A percentile compares a stretch with the other conserved stretches of the same genome.
Conservation (phyloP, 345 rosid species). For the Eucalyptus polyanthemos region DNA sequence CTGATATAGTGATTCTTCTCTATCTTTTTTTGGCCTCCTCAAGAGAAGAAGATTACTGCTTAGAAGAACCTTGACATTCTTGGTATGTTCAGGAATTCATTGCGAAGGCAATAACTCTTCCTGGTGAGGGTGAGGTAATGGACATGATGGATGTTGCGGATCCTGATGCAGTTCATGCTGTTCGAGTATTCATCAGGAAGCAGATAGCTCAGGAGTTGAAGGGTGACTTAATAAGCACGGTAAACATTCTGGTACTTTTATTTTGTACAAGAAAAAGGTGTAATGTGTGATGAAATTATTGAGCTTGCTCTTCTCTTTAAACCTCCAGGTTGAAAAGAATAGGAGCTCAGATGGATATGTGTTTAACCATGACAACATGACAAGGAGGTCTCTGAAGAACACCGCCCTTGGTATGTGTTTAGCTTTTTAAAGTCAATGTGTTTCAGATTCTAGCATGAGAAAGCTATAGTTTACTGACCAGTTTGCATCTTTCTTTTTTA, state of each 20-base stretch:
- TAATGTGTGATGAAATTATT: not conserved
- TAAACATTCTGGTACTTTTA: conserved; percentile 3
- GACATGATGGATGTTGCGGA: conserved; percentile 98
- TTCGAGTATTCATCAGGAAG: conserved; percentile 73
- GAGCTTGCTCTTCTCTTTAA: not conserved
- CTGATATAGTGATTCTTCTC: not conserved
- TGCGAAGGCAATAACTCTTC: conserved; percentile 81
- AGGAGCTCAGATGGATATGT: conserved; percentile 68
- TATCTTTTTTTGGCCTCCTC: not conserved
- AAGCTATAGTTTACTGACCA: not conserved
- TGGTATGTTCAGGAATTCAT: conserved; percentile 59
- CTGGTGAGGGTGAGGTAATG: conserved; percentile 98
- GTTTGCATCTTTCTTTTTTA: not conserved
- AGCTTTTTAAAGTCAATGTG: not conserved
- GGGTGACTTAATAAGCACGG: conserved; percentile 60
- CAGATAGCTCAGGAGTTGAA: conserved; percentile 84
- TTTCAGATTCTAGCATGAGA: not conserved
- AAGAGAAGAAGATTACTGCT: not conserved
- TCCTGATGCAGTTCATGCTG: conserved; percentile 96
- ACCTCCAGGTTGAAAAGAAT: conserved; percentile 54
- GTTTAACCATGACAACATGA: conserved; percentile 78
- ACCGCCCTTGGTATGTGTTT: conserved; percentile 55
- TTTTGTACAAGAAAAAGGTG: not conserved
- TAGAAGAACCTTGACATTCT: not conserved
- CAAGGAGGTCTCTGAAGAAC: conserved; percentile 83